Evolutionary conservation across 805 yeast genomes (phyloP).

Genomic region (Candida tibetensis): DNA sequence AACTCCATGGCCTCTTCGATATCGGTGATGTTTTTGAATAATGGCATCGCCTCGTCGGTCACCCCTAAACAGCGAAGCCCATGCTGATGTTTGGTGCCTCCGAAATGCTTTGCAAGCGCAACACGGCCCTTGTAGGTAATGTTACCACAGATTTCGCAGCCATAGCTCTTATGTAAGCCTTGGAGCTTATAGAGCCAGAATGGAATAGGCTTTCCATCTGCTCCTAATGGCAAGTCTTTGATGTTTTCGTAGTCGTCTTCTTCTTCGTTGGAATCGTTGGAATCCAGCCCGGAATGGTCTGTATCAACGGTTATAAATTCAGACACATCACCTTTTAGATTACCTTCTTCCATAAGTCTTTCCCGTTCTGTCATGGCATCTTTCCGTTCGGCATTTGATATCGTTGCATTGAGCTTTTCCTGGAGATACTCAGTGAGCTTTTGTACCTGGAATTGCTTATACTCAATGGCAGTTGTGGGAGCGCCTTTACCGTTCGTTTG

Average conservation of each 20-base stretch:
- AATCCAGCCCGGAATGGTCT: conserved; percentile 20
- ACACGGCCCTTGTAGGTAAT: conserved; percentile 67
- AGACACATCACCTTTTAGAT: conserved; percentile 37
- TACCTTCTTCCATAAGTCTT: conserved; percentile 45
- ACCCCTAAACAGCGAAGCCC: conserved; percentile 79
- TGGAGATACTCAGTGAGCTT: conserved; percentile 3
- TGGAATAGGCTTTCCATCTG: conserved; percentile 92
- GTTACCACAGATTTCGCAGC: conserved; percentile 88
- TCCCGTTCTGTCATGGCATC: conserved; percentile 71
- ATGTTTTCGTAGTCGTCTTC: conserved; percentile 37
- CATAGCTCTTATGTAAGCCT: conserved; percentile 70
- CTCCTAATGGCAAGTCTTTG: conserved; percentile 70
- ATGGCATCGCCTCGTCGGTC: conserved; percentile 36
- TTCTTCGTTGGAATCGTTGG: conserved; percentile 31
- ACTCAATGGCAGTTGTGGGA: not conserved
- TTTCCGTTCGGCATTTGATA: conserved; percentile 60
- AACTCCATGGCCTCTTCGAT: conserved; percentile 68
- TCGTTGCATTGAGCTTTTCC: conserved; percentile 44
- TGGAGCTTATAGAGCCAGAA: conserved; percentile 88
- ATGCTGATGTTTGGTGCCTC: conserved; percentile 62
- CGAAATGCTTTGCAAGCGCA: conserved; percentile 72
- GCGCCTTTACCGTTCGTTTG: not conserved
- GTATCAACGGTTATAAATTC: conserved; percentile 37
- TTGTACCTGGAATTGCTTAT: conserved; percentile 3
- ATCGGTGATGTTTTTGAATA: conserved; percentile 61